Conservation (phyloP, 345 rosid genomes). For the Lepidium africanum region DNA sequence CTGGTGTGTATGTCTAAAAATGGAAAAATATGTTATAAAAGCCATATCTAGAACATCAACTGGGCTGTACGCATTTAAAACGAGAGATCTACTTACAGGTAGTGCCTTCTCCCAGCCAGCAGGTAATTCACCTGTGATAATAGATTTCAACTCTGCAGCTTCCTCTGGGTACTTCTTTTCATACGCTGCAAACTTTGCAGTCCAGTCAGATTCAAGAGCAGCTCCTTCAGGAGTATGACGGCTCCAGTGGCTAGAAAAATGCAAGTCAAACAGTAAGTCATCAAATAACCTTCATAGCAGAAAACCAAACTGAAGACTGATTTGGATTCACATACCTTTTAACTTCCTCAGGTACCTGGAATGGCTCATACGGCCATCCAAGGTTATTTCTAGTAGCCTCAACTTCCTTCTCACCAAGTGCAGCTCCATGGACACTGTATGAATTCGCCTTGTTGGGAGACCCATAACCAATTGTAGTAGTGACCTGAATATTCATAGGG, state of each 20-base stretch:
- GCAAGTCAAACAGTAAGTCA: neutral
- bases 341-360: conserved; percentile 95
- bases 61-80: neutral
- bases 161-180: conserved; percentile 85
- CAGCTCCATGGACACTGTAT: conserved; percentile 95
- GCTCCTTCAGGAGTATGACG: conserved; percentile 73
- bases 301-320: neutral
- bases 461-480: conserved; percentile 95
- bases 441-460: conserved; percentile 97
- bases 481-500: conserved; percentile 38
- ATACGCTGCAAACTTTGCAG: conserved; percentile 69
- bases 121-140: conserved; percentile 71
- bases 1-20: conserved; percentile 74
- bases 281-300: neutral
- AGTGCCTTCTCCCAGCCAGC: conserved; percentile 94
- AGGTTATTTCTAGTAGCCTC: conserved; percentile 98
- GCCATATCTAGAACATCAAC: neutral
- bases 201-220: conserved; percentile 85
- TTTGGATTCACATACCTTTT: conserved; percentile 43
- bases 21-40: neutral
- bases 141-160: conserved; percentile 85
- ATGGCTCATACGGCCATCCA: conserved; percentile 87
- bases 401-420: conserved; percentile 96
- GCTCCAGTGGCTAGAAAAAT: conserved; percentile 80
- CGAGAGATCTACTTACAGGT: conserved; percentile 51